Base-by-base conservation (phyloP, 75 land plant species). In the Larix kaempferi region DNA sequence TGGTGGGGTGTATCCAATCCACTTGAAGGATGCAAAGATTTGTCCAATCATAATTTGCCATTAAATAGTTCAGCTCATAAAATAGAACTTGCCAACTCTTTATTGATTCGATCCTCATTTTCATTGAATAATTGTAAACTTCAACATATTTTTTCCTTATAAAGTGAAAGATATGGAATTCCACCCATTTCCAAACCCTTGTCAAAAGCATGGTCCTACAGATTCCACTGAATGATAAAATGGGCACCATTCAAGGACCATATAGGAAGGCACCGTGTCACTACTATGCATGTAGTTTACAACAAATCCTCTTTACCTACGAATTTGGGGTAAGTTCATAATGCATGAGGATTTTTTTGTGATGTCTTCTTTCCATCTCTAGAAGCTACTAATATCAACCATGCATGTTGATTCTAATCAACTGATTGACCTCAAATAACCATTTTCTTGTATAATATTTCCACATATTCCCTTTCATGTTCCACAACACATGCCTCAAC, bases 191-290 rank as follows among this genome's bases (percentile, higher is more conserved):
- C 88, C 73, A 88, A 37, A 41, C 80, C 69, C 29, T 59, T 12
- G 37, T 91, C 89, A 88, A 91, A 89, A 57, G 89, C 89, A 88
- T 91, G 93, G 74, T 91, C 91, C 71, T 88, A 76, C 56, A 91
- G 74, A 86, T 86, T 76, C 52, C 77, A 80, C 93, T 88, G 25
- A 2, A 7, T 23, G 27, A 60, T 26, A 60, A 61, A 61, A 61
- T 61, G 64, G 26, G 14, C 64, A 61, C 33, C 26, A 23, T 1
- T 1, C 2, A 25, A 61, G 26, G 3, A 61, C 64, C 33, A 26
- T 10, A 23, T 12, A 26, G 64, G 64, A 6, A 25, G 64, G 27
- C 64, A 61, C 25, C 22, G 7, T 2, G 22, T 60, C 63, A 61
- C 15, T 61, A 61, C 64, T 6, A 11, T 25, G 27, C 64, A 61